Percentiles rank a stretch among this genome's conserved stretches.
These are phyloP conservation scores for Rhodomyrtus psidioides DNA, from an alignment of 441 rosid genomes.

Conservation along the genomic window DNA sequence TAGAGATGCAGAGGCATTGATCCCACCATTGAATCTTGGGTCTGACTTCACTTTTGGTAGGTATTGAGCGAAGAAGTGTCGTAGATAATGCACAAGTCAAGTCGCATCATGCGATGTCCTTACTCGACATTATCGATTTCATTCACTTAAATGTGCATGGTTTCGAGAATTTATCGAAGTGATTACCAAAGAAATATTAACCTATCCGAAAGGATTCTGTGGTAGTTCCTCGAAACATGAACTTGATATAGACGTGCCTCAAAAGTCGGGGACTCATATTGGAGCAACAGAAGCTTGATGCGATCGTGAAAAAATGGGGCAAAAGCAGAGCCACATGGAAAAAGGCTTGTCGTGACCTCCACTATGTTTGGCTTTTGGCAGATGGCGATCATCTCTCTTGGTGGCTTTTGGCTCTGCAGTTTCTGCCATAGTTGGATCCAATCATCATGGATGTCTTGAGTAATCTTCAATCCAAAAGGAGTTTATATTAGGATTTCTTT, in stretches of 20 bases:
- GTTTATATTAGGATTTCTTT: background rate
- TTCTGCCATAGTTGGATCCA: background rate
- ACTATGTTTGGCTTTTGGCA: background rate
- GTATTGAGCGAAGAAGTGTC: background rate
- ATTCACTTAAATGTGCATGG: background rate
- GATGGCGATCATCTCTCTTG: background rate
- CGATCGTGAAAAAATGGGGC: slow-evolving; percentile 5
- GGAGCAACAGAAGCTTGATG: slow-evolving; percentile 6
- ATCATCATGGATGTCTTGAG: background rate
- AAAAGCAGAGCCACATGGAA: slow-evolving; percentile 19
- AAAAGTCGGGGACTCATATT: background rate
- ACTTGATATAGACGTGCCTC: background rate
- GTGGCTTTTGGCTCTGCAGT: background rate
- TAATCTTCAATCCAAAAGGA: background rate
- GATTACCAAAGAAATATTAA: background rate
- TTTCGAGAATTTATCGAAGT: background rate
- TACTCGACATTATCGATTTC: background rate
- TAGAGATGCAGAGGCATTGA: slow-evolving; percentile 3
- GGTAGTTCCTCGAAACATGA: background rate
- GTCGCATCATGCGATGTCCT: background rate
- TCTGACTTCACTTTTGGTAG: background rate
- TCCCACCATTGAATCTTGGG: slow-evolving; percentile 14
- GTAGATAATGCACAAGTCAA: background rate
- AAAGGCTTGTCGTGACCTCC: background rate
- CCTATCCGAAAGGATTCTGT: background rate